These are phyloP conservation scores for Calonectria multiphialidica DNA, from an alignment of 2,329 filamentous ascomycete species.

Conservation along the genomic window DNA sequence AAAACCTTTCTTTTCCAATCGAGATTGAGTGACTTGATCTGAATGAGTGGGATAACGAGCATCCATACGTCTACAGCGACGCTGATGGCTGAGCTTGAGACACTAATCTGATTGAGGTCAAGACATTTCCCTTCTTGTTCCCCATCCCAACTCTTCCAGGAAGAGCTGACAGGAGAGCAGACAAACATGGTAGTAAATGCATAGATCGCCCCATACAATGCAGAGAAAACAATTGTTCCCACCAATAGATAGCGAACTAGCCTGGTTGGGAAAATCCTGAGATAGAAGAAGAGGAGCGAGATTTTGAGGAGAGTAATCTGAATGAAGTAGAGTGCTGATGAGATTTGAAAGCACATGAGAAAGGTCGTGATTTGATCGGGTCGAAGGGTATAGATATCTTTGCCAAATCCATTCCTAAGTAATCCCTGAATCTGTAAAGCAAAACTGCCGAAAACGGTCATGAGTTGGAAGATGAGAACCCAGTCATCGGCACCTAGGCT, in stretches of 20 bases:
- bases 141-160: background rate
- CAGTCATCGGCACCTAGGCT: background rate
- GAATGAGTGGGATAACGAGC: background rate
- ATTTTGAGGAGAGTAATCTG: background rate
- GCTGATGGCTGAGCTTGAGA: background rate
- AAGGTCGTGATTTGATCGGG: background rate
- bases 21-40: background rate
- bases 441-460: background rate
- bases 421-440: background rate
- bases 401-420: background rate
- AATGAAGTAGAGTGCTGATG: background rate
- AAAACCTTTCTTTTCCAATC: background rate
- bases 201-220: background rate
- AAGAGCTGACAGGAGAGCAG: background rate
- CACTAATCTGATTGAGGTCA: background rate
- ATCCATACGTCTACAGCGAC: background rate
- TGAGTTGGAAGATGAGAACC: background rate
- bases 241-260: background rate
- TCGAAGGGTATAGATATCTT: background rate
- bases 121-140: background rate
- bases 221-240: background rate
- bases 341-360: background rate
- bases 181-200: background rate
- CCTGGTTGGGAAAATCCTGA: background rate
- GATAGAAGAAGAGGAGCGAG: background rate